phyloP scores from a whole-genome alignment of 176 grass and related monocot genomes.

The Aegilops tauschii region DNA sequence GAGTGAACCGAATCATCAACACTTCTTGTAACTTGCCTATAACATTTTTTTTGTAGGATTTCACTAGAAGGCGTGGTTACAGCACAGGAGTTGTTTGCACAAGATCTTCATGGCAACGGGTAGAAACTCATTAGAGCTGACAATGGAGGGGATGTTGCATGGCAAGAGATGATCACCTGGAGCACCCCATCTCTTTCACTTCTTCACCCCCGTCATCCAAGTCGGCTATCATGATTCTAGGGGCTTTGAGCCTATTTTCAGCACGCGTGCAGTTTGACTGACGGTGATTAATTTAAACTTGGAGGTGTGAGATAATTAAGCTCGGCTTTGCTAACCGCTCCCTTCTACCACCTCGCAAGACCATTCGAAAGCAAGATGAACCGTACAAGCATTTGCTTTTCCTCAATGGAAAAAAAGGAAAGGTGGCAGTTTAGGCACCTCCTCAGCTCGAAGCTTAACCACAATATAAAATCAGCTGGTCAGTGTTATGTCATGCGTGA shows the following conservation, averaged over 20 bases:
- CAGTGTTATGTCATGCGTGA: too few species aligned
- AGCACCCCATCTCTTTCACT: background rate
- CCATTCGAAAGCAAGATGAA: too few species aligned
- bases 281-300: background rate
- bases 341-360: too few species aligned
- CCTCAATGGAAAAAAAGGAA: background rate
- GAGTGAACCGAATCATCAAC: background rate
- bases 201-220: background rate
- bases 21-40: conserved; percentile 17
- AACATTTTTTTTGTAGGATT: conserved; percentile 57
- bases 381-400: background rate
- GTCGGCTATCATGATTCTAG: background rate
- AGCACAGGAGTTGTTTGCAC: conserved; percentile 78
- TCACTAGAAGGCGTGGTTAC: conserved; percentile 34
- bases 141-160: background rate
- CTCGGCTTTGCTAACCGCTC: too few species aligned
- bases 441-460: background rate
- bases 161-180: background rate
- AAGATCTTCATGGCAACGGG: conserved; percentile 93
- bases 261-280: background rate
- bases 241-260: background rate
- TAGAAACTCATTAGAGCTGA: conserved; percentile 57
- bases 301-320: background rate
- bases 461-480: too few species aligned
- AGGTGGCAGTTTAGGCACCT: background rate